Evolutionary conservation across 306 rosid species (phyloP), one percentile per base, ranked within the genome.

Genomic region (Vachellia collinsii): DNA sequence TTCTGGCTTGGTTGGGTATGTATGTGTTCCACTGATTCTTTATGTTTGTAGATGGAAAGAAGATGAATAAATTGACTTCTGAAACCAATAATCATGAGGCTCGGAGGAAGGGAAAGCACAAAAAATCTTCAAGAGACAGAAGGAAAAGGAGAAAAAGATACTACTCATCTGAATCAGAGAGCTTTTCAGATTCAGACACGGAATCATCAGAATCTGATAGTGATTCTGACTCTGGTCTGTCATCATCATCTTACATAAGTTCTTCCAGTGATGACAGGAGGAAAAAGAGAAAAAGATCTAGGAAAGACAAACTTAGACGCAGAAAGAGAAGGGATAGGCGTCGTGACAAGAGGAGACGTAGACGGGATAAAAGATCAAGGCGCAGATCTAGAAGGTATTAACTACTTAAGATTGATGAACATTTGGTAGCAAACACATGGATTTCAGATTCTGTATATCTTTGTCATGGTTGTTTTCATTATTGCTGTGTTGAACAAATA

Each of bases 181-280:
- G 91, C 82, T 89, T 92, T 54, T 93, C 94, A 9, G 99, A 91
- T 87, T 83, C 97, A 65, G 98, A 95, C 14, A 23, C 47, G 17
- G 94, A 90, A 62, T 92, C 97, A 25, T 89, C 97, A 0, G 99
- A 92, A 74, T 83, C 90, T 74, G 97, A 93, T 83, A 89, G 91
- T 88, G 98, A 84, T 86, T 88, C 97, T 41, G 97, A 96, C 70
- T 89, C 94, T 5, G 81, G 84, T 86, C 13, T 74, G 14, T 96
- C 97, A 16, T 88, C 97, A 11, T 93, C 97, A 62, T 90, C 98
- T 81, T 53, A 82, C 71, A 75, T 53, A 47, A 90, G 98, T 86
- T 93, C 97, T 44, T 95, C 98, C 36, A 89, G 93, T 51, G 98
- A 89, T 81, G 99, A 86, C 73, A 87, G 90, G 85, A 91, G 86